phyloP scores from a whole-genome alignment of 352 stramenopile genomes.

The Lagenidium sp. region DNA sequence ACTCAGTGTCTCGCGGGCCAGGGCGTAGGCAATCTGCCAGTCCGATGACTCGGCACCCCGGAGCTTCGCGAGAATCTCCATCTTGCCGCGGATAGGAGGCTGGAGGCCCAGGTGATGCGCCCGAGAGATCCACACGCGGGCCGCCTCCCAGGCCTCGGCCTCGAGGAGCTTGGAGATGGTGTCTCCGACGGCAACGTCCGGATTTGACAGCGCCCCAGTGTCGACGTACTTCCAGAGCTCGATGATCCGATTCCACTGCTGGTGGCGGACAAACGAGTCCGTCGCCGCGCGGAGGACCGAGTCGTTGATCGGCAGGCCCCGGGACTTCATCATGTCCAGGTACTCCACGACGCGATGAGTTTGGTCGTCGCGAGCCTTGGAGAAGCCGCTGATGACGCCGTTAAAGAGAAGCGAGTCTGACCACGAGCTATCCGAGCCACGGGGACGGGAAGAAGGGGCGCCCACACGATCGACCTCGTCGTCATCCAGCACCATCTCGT shows the following conservation, averaged over 20 bases:
- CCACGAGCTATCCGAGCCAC: background rate
- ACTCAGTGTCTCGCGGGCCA: slow-evolving; percentile 60
- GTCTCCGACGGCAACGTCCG: slow-evolving; percentile 58
- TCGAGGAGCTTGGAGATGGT: slow-evolving; percentile 76
- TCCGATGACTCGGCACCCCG: slow-evolving; percentile 24
- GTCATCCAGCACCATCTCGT: slow-evolving; percentile 15
- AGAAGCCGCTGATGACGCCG: slow-evolving; percentile 72
- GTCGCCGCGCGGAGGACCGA: slow-evolving; percentile 66
- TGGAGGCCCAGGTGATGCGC: slow-evolving; percentile 37
- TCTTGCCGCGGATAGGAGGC: slow-evolving; percentile 61
- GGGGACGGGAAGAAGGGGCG: slow-evolving; percentile 6
- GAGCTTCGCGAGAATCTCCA: slow-evolving; percentile 33
- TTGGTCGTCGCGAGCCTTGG: slow-evolving; percentile 63
- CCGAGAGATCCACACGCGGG: slow-evolving; percentile 46
- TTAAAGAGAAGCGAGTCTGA: slow-evolving; percentile 26
- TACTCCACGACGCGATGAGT: slow-evolving; percentile 55
- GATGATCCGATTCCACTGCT: slow-evolving; percentile 42
- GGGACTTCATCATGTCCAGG: slow-evolving; percentile 36
- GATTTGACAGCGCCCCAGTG: slow-evolving; percentile 29
- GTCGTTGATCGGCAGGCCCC: slow-evolving; percentile 53
- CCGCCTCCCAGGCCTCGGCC: slow-evolving; percentile 32
- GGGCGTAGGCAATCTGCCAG: slow-evolving; percentile 67
- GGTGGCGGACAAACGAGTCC: slow-evolving; percentile 58
- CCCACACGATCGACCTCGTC: slow-evolving; percentile 13
- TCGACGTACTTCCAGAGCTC: slow-evolving; percentile 45